These are phyloP conservation scores for Picea glauca DNA, from an alignment of 75 land plant species.

Conservation along the genomic window DNA sequence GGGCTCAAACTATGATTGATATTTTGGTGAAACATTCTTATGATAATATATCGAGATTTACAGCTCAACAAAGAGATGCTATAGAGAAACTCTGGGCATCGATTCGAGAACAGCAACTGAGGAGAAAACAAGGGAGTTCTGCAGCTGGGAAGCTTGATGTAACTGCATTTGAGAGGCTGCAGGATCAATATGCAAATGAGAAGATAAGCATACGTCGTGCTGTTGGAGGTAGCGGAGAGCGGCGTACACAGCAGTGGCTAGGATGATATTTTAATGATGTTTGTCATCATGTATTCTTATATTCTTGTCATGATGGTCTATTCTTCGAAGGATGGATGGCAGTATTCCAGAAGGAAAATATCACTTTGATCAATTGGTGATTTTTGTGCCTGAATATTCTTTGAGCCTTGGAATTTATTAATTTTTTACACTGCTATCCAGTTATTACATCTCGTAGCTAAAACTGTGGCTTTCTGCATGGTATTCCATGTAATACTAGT, in stretches of 20 bases:
- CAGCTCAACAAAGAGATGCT: slow-evolving; percentile 60
- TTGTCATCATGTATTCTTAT: neutral
- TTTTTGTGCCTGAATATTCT: neutral
- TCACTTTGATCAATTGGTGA: neutral
- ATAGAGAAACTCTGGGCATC: slow-evolving; percentile 86
- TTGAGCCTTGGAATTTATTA: neutral
- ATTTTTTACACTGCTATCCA: neutral
- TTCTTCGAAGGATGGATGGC: neutral
- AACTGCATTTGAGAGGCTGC: slow-evolving; percentile 86
- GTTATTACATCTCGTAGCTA: neutral
- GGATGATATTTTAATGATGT: slow-evolving; percentile 41
- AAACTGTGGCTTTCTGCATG: neutral
- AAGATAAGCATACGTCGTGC: slow-evolving; percentile 89
- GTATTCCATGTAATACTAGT: no score
- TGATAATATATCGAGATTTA: slow-evolving; percentile 68
- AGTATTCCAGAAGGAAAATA: neutral
- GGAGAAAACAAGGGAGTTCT: slow-evolving; percentile 91
- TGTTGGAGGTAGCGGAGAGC: slow-evolving; percentile 87
- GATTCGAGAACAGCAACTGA: slow-evolving; percentile 71
- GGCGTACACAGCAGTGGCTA: slow-evolving; percentile 87
- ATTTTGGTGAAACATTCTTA: slow-evolving; percentile 88
- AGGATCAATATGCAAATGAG: slow-evolving; percentile 70
- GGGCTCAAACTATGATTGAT: slow-evolving; percentile 93
- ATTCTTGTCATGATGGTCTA: neutral
- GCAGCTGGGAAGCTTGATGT: slow-evolving; percentile 90